A percentile compares a stretch with the other conserved stretches of the same genome.
Evolutionary conservation across 495 filamentous ascomycete species (phyloP).

Genomic region (Penicillium malachiteum): DNA sequence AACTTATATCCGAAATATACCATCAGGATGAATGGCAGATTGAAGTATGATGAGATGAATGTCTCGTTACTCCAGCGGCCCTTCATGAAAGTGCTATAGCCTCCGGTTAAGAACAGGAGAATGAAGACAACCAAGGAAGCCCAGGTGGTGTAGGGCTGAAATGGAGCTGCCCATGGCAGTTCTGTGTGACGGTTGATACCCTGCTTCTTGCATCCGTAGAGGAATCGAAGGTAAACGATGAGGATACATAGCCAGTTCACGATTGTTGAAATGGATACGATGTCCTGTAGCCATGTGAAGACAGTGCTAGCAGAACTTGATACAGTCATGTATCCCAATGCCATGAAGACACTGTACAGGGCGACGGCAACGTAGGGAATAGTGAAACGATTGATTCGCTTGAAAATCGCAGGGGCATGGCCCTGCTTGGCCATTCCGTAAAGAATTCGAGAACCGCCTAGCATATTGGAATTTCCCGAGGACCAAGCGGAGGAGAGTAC

Average conservation of each 20-base stretch:
- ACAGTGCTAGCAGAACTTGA: conserved; percentile 50
- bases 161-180: conserved; percentile 49
- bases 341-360: conserved; percentile 49
- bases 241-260: conserved; percentile 55
- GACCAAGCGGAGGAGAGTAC: conserved; percentile 47
- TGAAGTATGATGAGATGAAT: conserved; percentile 35
- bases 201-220: conserved; percentile 51
- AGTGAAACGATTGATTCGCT: conserved; percentile 57
- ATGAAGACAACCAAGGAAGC: conserved; percentile 44
- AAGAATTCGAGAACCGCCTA: conserved; percentile 45
- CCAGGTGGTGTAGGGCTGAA: conserved; percentile 55
- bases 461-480: conserved; percentile 47
- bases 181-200: conserved; percentile 36
- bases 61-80: conserved; percentile 37
- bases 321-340: conserved; percentile 57
- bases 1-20: conserved; percentile 57
- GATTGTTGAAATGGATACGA: conserved; percentile 54
- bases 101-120: conserved; percentile 39
- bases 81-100: conserved; percentile 47
- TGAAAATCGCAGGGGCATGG: conserved; percentile 43
- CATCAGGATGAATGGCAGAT: conserved; percentile 53
- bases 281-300: conserved; percentile 56
- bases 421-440: conserved; percentile 44
- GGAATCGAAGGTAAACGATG: conserved; percentile 55
- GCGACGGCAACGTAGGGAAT: conserved; percentile 55